Base-by-base conservation (phyloP, 2,329 filamentous ascomycete genomes). In the Samsoniella hepiali region DNA sequence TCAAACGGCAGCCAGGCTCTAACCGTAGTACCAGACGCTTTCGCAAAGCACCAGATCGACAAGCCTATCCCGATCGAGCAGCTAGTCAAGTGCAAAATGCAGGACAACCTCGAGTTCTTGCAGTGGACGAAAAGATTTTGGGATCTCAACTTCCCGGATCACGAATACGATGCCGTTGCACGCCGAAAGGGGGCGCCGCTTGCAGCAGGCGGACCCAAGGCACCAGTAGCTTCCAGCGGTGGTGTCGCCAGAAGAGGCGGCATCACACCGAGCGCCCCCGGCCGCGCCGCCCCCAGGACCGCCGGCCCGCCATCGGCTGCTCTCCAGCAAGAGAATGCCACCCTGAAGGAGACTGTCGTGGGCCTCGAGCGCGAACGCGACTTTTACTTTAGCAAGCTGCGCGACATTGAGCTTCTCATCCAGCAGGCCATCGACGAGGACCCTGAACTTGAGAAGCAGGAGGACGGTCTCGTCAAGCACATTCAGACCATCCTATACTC, bases 31-130 rank as follows among this genome's bases (percentile, higher is more conserved):
- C 11, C 51, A 93, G 94, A 93, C 76, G 84, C 85, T 68, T 98
- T 98, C 74, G 83, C 88, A 66, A 91, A 90, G 77, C 93, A 98
- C 79, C 82, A 88, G 68, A 85, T 99, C 80, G 93, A 98, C 72
- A 93, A 93, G 75, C 89, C 90, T 34, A 88, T 99, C 70, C 92
- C 92, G 65, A 92, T 98, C 75, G 88, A 97, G 77, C 82, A 85
- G 64, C 88, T 99, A 65, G 87, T 95, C 72, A 99, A 98, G 79
- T 99, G 95, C 84, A 97, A 97, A 83, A 99, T 99, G 94, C 95
- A 99, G 84, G 95, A 99, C 78, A 99, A 99, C 81, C 90, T 99
- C 71, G 95, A 98, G 75, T 99, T 99, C 77, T 83, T 99, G 65
- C 95, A 99, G 80, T 99, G 93, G 90, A 89, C 89, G 65, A 99